These are phyloP conservation scores for Diplotaxis tenuifolia DNA, from an alignment of 345 rosid genomes.

Conservation along the genomic window DNA sequence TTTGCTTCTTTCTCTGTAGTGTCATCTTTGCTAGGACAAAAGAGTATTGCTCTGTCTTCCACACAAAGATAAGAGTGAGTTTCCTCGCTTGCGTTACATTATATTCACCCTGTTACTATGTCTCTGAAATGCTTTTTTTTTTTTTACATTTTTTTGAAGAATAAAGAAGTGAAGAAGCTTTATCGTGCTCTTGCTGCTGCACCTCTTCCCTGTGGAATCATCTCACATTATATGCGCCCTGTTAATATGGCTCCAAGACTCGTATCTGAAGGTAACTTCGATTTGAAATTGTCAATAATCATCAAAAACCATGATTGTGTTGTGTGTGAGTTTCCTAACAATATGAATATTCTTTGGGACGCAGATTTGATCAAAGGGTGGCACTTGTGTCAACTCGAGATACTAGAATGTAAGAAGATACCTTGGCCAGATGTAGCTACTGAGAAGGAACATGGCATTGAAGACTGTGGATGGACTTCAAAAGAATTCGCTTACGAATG, in stretches of 20 bases:
- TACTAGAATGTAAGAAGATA: constrained; percentile 73
- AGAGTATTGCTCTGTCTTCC: constrained; percentile 83
- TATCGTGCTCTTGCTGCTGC: constrained; percentile 85
- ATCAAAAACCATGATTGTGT: neutral
- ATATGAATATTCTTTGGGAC: constrained; percentile 8
- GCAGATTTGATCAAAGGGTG: constrained; percentile 70
- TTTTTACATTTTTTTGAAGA: constrained; percentile 38
- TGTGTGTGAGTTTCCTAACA: neutral
- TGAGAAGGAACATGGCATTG: constrained; percentile 53
- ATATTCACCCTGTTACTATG: too few relatives aligned
- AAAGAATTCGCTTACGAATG: constrained; percentile 76
- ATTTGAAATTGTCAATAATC: neutral
- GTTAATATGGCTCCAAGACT: constrained; percentile 78
- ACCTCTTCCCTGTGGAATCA: constrained; percentile 69
- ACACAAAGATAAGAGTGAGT: constrained; percentile 70
- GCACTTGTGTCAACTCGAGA: constrained; percentile 85
- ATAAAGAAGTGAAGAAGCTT: constrained; percentile 79
- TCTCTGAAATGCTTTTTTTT: too few relatives aligned
- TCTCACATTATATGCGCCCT: constrained; percentile 93
- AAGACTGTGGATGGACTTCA: constrained; percentile 64
- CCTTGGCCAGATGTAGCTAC: constrained; percentile 66
- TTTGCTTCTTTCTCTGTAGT: constrained; percentile 44
- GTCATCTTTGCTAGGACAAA: constrained; percentile 76
- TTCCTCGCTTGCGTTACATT: neutral
- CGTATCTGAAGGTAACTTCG: constrained; percentile 62